Conservation (phyloP, 352 stramenopile genomes). For the Globisporangium radiosum region DNA sequence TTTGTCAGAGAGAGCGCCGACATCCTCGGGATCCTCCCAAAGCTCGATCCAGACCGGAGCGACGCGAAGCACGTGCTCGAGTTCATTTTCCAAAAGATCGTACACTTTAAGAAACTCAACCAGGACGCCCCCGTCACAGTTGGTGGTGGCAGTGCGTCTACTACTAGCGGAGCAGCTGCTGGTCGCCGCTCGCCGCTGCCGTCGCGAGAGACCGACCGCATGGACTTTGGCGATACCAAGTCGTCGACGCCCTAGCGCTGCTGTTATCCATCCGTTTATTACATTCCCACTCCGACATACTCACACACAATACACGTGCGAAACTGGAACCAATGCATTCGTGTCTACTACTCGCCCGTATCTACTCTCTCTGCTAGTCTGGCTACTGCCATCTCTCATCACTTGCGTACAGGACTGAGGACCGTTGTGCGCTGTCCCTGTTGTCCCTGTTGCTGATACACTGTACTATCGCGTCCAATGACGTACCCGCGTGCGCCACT, state of each 20-base stretch:
- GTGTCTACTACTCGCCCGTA: too few relatives aligned
- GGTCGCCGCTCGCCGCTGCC: slow-evolving; percentile 12
- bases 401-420: slow-evolving; percentile 7
- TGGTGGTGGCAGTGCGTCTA: not conserved
- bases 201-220: slow-evolving; percentile 12
- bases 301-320: not conserved
- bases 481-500: slow-evolving; percentile 42
- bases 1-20: slow-evolving; percentile 91
- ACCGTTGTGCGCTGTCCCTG: slow-evolving; percentile 19
- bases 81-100: slow-evolving; percentile 89
- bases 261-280: too few relatives aligned
- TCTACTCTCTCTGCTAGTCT: not conserved
- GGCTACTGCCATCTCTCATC: not conserved
- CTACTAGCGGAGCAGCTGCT: slow-evolving; percentile 6
- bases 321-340: not conserved
- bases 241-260: slow-evolving; percentile 29
- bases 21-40: slow-evolving; percentile 86
- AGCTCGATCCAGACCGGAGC: slow-evolving; percentile 59
- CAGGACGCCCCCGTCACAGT: slow-evolving; percentile 35
- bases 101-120: slow-evolving; percentile 92
- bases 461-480: slow-evolving; percentile 46
- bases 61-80: slow-evolving; percentile 90
- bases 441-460: slow-evolving; percentile 23
- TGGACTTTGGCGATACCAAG: slow-evolving; percentile 51
- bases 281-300: not conserved